Base-by-base conservation (phyloP, 257 asterid species). In the Solanum dulcamara region DNA sequence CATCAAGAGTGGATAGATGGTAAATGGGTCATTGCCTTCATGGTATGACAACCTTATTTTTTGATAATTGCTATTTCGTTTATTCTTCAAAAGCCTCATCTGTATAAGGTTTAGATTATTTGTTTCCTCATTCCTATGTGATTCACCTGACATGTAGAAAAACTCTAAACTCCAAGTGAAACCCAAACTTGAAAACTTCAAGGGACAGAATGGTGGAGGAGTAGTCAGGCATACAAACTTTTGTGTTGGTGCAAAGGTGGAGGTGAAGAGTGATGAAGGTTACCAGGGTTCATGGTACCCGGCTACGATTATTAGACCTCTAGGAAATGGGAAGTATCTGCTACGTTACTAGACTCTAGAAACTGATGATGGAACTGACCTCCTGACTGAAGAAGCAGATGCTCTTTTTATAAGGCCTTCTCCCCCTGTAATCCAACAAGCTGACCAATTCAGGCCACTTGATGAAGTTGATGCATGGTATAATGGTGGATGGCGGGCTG, bases 1-100 rank as follows among this genome's bases (percentile, higher is more conserved):
- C 97, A 92, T 85, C 98, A 93, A 84, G 97, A 94, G 22, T 93
- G 96, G 94, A 84, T 87, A 68, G 89, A 91, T 89, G 94, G 92
- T 32, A 89, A 92, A 84, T 94, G 97, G 97, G 87, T 87, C 53
- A 68, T 84, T 35, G 77, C 92, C 26, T 84, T 59, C 83, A 83
- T 81, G 93, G 95, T 93, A 91, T 70, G 89, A 17, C 66, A 74
- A 74, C 57, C 22, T 40, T 67, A 46, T 6, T 74, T 53, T 38
- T 60, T 32, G 33, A 84, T 2, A 50, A 32, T 33, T 11, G 44
- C 40, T 87, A 42, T 35, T 44, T 7, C 10, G 37, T 64, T 55
- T 60, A 48, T 70, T 59, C 50, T 37, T 59, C 59, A 14, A 64
- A 20, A 30, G 71, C 46, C 42, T 74, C 53, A 38, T 12, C 55